Base-by-base conservation (phyloP, 163 green algal species). In the Smithsoniella earleae region DNA sequence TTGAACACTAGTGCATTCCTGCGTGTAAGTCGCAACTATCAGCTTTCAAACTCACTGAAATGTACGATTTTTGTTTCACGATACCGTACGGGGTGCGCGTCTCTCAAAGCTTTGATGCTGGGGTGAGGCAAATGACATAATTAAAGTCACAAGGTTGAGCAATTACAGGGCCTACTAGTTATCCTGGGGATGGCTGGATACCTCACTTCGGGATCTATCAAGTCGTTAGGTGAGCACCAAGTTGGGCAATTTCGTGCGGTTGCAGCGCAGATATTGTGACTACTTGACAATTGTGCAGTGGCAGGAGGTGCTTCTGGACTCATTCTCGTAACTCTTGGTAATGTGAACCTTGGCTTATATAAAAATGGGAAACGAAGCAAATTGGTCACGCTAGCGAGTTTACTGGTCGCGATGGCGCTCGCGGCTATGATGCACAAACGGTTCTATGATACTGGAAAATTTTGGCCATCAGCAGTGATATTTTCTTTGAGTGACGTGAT, bases 61-160 rank as follows among this genome's bases (percentile, higher is more conserved):
- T 83, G 78, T 80, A 83, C 36, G 78, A 83, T 75, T 83, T 83
- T n/a, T 83, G 78, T 37, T 77, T 83, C 36, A 75, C 66, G 2
- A 62, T 79, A 3, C 72, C 79, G 16, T 83, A 79, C 30, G 77
- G 63, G 22, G 58, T 69, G 34, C 18, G 58, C 25, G 25, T 69
- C 58, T 69, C 20, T 38, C 8, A 45, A n/a, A 5, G n/a, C 31
- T 5, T 13, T 69, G 58, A n/a, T 36, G 27, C 1, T 40, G 52
- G 6, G 22, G 43, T 69, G 8, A 45, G 3, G 27, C 27, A 10
- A 13, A 43, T 33, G 8, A 25, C 58, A 65, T 36, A 8, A 8
- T 36, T 65, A 13, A 54, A 54, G 18, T 16, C 16, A 54, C 16
- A 27, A 16, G 43, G 20, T 54, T 20, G 20, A 20, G 20, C 18